A percentile compares a stretch with the other conserved stretches of the same genome.
These are phyloP conservation scores for Eucalyptus erythrocorys DNA, from an alignment of 345 rosid species.

Conservation along the genomic window DNA sequence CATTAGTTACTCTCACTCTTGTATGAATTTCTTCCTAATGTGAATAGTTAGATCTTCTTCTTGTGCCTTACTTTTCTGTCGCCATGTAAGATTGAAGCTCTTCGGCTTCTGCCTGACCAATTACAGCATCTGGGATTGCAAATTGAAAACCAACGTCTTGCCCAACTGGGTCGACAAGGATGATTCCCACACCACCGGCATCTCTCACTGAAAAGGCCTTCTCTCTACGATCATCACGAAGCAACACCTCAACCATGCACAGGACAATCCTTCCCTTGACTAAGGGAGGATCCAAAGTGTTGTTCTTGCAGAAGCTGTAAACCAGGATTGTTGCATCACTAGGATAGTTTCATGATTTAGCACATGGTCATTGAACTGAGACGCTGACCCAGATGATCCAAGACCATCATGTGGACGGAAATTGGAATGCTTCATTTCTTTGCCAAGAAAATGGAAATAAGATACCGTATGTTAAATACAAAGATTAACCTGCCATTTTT, in stretches of 20 bases:
- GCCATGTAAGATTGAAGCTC: conserved; percentile 22
- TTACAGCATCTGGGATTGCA: conserved; percentile 16
- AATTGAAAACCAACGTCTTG: conserved; percentile 28
- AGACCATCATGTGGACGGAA: background rate
- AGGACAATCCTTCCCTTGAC: conserved; percentile 36
- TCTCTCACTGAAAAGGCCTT: conserved; percentile 12
- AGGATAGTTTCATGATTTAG: background rate
- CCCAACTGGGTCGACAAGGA: conserved; percentile 14
- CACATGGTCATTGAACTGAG: background rate
- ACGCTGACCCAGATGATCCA: background rate
- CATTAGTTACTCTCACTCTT: background rate
- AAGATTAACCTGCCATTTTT: conserved; percentile 25
- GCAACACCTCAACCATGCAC: conserved; percentile 11
- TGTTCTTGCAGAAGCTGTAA: conserved; percentile 35
- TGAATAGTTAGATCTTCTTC: background rate
- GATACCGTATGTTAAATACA: background rate
- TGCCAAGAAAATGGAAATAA: background rate
- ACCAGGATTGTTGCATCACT: background rate
- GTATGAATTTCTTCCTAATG: background rate
- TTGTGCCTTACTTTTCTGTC: conserved; percentile 16
- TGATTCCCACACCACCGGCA: conserved; percentile 36
- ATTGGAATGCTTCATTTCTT: background rate
- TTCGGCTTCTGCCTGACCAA: conserved; percentile 24
- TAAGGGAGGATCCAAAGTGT: conserved; percentile 17
- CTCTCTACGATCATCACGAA: background rate